A percentile compares a stretch with the other conserved stretches of the same genome.
Evolutionary conservation across 345 rosid species (phyloP).

Genomic region (Linum usitatissimum): DNA sequence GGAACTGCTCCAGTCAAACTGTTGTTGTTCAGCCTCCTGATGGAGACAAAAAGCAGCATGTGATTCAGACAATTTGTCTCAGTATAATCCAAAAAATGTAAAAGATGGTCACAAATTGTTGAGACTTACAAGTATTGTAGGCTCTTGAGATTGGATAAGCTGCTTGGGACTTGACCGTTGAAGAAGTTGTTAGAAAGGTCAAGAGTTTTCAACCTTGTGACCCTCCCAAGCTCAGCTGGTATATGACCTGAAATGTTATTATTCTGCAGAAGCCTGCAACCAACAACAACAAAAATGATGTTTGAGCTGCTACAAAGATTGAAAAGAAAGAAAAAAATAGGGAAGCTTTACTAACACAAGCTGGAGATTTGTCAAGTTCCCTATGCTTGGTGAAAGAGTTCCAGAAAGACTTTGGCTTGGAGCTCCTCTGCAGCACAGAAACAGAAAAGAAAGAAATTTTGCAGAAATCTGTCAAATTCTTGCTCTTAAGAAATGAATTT

Average conservation of each 20-base stretch:
- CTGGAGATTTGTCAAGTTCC: slow-evolving; percentile 74
- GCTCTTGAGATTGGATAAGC: slow-evolving; percentile 38
- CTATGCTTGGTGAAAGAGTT: slow-evolving; percentile 52
- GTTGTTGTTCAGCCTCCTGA: slow-evolving; percentile 76
- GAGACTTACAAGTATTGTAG: slow-evolving; percentile 69
- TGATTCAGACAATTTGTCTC: background rate
- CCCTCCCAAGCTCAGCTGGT: slow-evolving; percentile 64
- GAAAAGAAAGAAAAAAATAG: background rate
- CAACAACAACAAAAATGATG: background rate
- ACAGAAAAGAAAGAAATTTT: background rate
- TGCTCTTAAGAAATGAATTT: background rate
- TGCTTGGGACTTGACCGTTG: slow-evolving; percentile 51
- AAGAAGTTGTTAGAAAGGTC: slow-evolving; percentile 78
- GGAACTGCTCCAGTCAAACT: slow-evolving; percentile 66
- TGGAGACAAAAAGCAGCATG: slow-evolving; percentile 8
- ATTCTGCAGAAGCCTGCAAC: slow-evolving; percentile 62
- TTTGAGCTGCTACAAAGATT: background rate
- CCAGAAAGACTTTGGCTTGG: slow-evolving; percentile 82
- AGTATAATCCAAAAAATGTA: background rate
- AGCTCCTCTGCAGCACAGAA: slow-evolving; percentile 47
- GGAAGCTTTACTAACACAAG: slow-evolving; percentile 44
- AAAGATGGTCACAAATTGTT: background rate
- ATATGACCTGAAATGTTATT: slow-evolving; percentile 68
- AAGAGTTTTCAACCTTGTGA: slow-evolving; percentile 58
- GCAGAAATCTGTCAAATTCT: background rate